Evolutionary conservation across 306 rosid species (phyloP).

Genomic region (Vachellia pachyceras): DNA sequence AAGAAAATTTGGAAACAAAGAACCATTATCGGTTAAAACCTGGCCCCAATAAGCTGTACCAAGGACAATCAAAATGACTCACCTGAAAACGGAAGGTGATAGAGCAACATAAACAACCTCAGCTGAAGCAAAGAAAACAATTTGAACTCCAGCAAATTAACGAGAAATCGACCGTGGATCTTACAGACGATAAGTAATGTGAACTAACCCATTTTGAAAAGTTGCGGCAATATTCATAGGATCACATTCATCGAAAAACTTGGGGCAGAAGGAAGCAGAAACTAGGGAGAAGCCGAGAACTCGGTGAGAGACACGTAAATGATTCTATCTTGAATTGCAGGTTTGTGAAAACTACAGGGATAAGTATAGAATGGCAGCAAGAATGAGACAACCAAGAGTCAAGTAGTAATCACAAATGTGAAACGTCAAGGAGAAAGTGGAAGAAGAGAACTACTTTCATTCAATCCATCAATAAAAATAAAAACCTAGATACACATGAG

Average conservation of each 20-base stretch:
- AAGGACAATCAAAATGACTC: conserved; percentile 20
- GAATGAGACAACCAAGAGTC: background rate
- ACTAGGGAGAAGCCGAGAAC: conserved; percentile 18
- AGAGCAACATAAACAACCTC: conserved; percentile 30
- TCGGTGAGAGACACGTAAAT: conserved; percentile 4
- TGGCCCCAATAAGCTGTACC: conserved; percentile 19
- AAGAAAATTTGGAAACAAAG: conserved; percentile 17
- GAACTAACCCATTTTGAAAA: conserved; percentile 39
- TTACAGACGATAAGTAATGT: conserved; percentile 22
- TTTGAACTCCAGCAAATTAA: conserved; percentile 25
- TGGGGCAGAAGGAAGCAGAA: conserved; percentile 20
- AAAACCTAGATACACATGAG: too few relatives aligned
- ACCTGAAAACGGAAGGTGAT: conserved; percentile 33
- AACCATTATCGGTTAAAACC: background rate
- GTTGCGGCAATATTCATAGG: conserved; percentile 34
- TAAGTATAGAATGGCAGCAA: conserved; percentile 23
- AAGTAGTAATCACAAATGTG: background rate
- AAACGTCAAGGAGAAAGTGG: too few relatives aligned
- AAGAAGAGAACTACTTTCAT: too few relatives aligned
- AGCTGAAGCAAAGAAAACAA: conserved; percentile 40
- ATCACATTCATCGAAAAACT: conserved; percentile 7
- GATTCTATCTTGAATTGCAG: conserved; percentile 37
- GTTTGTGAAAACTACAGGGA: conserved; percentile 31
- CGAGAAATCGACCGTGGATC: conserved; percentile 41
- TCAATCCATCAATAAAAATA: too few relatives aligned